Base-by-base conservation (phyloP, 1,139 yeast genomes). In the Candida sp. region DNA sequence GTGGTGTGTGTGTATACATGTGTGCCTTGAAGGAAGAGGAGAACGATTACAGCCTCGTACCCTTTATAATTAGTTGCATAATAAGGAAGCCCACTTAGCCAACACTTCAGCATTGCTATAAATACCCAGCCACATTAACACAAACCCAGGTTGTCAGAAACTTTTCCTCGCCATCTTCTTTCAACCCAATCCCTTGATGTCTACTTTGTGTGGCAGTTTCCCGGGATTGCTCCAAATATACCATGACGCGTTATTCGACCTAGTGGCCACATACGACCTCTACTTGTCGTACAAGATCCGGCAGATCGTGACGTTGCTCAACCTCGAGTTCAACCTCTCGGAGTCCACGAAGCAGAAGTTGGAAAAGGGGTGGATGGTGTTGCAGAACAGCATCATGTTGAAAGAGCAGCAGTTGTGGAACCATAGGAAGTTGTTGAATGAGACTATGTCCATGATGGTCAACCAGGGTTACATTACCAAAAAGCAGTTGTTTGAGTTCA, bases 351-450 rank as follows among this genome's bases (percentile, higher is more conserved):
- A 38, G 42, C 28, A 38, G 17, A 38, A 38, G 31, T 38, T 38
- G 17, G 42, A 38, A 26, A 38, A 38, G 27, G 31, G 31, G 7
- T 38, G 42, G 42, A 38, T 38, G 31, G 42, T 38, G 32, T 38
- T 38, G 17, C 42, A 38, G 42, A 38, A 38, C 17, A 38, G 42
- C 7, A 26, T 38, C 28, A 38, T 38, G 31, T 38, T 38, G 31
- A 38, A 38, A 38, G 42, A 38, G 12, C 31, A 38, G n/a, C 42
- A 38, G 30, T 38, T 38, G 31, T 38, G 42, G 42, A 25, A 38
- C 27, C 7, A 31, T n/a, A 38, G 42, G 27, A 38, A 26, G 31
- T 26, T 38, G 3, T 38, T 38, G 31, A 38, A 38, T 17, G 42
- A 38, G 9, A 26, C 31, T 9, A 38, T 38, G 42, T 38, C 42